Base-by-base conservation (phyloP, 1,284 basidiomycete species). In the Neonothopanus nambi region DNA sequence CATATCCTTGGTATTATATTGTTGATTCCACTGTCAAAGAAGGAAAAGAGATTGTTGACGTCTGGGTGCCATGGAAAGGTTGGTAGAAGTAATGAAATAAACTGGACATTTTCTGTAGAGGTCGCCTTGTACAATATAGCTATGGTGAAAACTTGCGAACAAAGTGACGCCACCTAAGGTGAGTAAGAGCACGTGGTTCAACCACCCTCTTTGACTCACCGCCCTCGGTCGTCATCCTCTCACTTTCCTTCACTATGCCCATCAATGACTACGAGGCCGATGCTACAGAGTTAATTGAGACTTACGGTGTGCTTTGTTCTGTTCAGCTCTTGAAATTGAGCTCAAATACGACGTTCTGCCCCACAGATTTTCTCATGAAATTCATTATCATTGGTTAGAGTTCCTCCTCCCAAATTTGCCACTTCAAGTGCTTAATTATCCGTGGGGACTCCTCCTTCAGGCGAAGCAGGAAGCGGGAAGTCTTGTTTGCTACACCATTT, bases 401-500 rank as follows among this genome's bases (percentile, higher is more conserved):
- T 38, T 54, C 23, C 50, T 50, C 48, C 55, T 41, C 26, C 9
- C 18, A n/a, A 36, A 8, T 43, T 12, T 43, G 13, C 40, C 15
- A 36, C 21, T 33, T 2, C 30, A 33, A 33, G 30, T 28, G 26
- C 11, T 17, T 51, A 40, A 51, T 30, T 3, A 52, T 42, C 39
- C 36, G 26, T 24, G 33, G 40, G 48, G 37, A 20, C 40, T 42
- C 43, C 45, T 61, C 17, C 23, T 52, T 43, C 57, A 96, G 95
- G 95, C 61, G 95, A 98, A 76, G 91, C 95, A 12, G 95, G 94
- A 57, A 93, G 93, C 3, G 96, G 96, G 43, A 99, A 99, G 78
- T 95, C 93, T 18, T 98, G 95, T 71, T 74, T 98, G 37, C 78
- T 98, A 48, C 94, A 98, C 69, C 94, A 97, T 61, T 98, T 97